These are phyloP conservation scores for Fusarium virguliforme DNA, from an alignment of 2,329 filamentous ascomycete species.

Conservation along the genomic window DNA sequence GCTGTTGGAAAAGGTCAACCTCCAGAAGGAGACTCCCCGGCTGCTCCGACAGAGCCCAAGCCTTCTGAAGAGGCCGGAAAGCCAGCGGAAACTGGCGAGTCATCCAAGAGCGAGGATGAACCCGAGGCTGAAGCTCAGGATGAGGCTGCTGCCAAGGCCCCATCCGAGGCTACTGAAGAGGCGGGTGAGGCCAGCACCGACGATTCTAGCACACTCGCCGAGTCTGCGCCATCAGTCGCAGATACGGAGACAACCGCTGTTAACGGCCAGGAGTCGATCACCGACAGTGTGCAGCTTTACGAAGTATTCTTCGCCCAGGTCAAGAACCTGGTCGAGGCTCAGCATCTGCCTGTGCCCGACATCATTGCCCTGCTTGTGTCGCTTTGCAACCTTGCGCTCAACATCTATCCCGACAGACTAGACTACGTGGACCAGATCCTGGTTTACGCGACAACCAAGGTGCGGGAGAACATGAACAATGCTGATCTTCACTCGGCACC, in stretches of 20 bases:
- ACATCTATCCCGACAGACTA: slow-evolving; percentile 92
- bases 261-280: slow-evolving; percentile 61
- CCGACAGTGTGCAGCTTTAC: slow-evolving; percentile 88
- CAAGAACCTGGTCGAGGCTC: slow-evolving; percentile 90
- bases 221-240: slow-evolving; percentile 60
- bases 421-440: slow-evolving; percentile 97
- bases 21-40: slow-evolving; percentile 70
- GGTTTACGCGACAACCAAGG: slow-evolving; percentile 88
- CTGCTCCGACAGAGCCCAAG: slow-evolving; percentile 41
- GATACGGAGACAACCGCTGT: slow-evolving; percentile 66
- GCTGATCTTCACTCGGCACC: slow-evolving; percentile 92
- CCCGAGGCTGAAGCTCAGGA: slow-evolving; percentile 39
- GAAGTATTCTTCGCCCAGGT: slow-evolving; percentile 98
- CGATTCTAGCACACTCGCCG: slow-evolving; percentile 51
- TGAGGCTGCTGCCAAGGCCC: slow-evolving; percentile 28
- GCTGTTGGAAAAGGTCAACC: slow-evolving; percentile 82
- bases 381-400: slow-evolving; percentile 91
- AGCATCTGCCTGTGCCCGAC: slow-evolving; percentile 93
- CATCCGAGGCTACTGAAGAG: slow-evolving; percentile 39
- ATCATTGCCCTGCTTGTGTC: slow-evolving; percentile 96
- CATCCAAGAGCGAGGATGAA: slow-evolving; percentile 54
- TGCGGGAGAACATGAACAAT: slow-evolving; percentile 90
- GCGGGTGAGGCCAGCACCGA: slow-evolving; percentile 51
- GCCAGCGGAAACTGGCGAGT: slow-evolving; percentile 51
- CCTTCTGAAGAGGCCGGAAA: slow-evolving; percentile 47